Conservation (phyloP, 2,329 filamentous ascomycete genomes). For the Nothopassalora personata region DNA sequence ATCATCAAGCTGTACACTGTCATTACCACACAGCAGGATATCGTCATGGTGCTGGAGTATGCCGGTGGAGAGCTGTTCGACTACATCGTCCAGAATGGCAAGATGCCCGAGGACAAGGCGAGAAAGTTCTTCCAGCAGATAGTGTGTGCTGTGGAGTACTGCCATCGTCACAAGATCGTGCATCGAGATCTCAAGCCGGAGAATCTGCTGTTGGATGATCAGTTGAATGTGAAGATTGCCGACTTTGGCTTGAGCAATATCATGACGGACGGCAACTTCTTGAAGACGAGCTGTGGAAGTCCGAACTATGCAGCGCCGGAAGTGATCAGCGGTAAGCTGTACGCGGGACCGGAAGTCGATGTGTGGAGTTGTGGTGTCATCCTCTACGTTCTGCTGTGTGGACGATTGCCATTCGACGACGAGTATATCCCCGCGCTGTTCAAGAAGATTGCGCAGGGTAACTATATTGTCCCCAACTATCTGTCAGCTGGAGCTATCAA, state of each 20-base stretch:
- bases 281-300: conserved; percentile 97
- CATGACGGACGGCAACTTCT: conserved; percentile 98
- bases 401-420: conserved; percentile 85
- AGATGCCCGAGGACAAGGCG: conserved; percentile 86
- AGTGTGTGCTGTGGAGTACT: conserved; percentile 97
- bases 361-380: conserved; percentile 84
- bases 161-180: conserved; percentile 97
- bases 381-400: conserved; percentile 60
- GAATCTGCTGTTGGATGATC: conserved; percentile 89
- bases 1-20: conserved; percentile 99
- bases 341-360: conserved; percentile 94
- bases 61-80: conserved; percentile 95
- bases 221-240: conserved; percentile 97
- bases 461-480: conserved; percentile 87
- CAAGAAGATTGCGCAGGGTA: conserved; percentile 93
- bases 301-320: conserved; percentile 98
- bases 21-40: conserved; percentile 88
- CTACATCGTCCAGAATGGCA: conserved; percentile 91
- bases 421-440: conserved; percentile 97
- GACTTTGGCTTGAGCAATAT: conserved; percentile 99
- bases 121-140: conserved; percentile 99
- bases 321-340: conserved; percentile 95
- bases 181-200: conserved; percentile 97
- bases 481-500: conserved; percentile 76
- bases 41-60: conserved; percentile 99